Evolutionary conservation across 148 eudicot genomes (phyloP), one percentile per base, ranked within the genome.

Genomic region (Pouteria glomerata): DNA sequence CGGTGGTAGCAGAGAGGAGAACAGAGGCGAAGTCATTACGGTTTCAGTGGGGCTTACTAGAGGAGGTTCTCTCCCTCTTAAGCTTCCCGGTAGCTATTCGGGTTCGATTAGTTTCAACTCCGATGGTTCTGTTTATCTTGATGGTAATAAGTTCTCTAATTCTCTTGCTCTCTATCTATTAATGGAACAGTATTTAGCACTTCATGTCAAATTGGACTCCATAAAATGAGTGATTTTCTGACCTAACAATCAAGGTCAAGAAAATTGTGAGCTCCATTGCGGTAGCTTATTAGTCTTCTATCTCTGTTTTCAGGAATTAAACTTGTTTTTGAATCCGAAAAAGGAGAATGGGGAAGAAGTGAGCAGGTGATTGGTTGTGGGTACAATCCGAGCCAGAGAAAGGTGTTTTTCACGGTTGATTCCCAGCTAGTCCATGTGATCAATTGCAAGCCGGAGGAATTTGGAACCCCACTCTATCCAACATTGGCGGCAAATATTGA

Each of bases 361-460:
- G 85, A 77, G 45, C 85, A 64, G 62, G 90, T 88, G 33, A 84
- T 92, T 2, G 98, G 98, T 6, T 92, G 98, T 33, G 98, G 98
- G 5, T 92, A 82, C 74, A 87, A 82, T 70, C 96, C 96, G 1
- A 81, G 44, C 23, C 80, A 82, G 69, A 88, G 75, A 68, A 85
- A 77, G 50, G 96, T 92, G 8, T 92, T 83, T 76, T 90, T 92
- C 82, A 92, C 98, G 18, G 74, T 90, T 0, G 86, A 92, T 70
- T 85, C 96, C 3, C 78, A 83, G 57, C 73, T 92, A 11, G 85
- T 86, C 4, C 91, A 86, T 62, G 87, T 82, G n/a, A 76, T 90
- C 61, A 73, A 78, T 24, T 92, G 96, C 90, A 86, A 81, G 37
- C 71, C 86, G 0, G 96, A 90, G 34, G 93, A 83, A 45, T 92